Base-by-base conservation (phyloP, 176 grass and related monocot species). In the Eremochloa ophiuroides region DNA sequence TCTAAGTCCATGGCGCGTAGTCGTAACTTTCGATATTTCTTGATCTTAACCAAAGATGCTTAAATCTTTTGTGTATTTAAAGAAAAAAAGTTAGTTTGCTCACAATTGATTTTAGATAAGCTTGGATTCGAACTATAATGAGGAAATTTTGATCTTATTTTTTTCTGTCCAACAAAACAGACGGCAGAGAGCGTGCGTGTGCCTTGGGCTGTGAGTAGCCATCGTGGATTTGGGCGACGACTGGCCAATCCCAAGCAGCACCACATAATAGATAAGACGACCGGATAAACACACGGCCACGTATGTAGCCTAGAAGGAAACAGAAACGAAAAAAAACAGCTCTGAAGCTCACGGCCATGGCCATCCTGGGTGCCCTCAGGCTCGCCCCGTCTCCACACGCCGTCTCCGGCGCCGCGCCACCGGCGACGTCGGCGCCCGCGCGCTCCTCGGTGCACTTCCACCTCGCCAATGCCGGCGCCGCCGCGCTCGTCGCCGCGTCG, bases 401-500 rank as follows among this genome's bases (percentile, higher is more conserved):
- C 33, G 28, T 30, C 65, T 4, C 51, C 34, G 41, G n/a, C 33
- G 73, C 39, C 26, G 53, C 60, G 13, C 10, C 51, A 2, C 13
- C 31, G 34, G 62, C 25, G 40, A 56, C 37, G 26, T 61, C 12
- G 43, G 4, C 43, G 43, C 4, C 65, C 8, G 18, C 28, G 8
- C 77, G 85, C 63, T n/a, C 42, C 23, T 82, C 83, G 43, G 71
- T 83, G 50, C 82, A 71, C 22, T 71, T 85, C 82, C 85, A 76
- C 22, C 37, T 97, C 42, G 75, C 80, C 30, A 79, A 79, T 27
- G 75, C 79, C 29, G 89, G 87, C 66, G 84, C 91, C 1, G 85
- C 80, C 44, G 84, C 83, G 31, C 81, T 97, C 75, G 68, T 97
- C 43, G 87, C 94, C 34, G 82, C 94, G 60, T 88, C 94, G 29